Evolutionary conservation across 371 early-diverging fungal species (phyloP).

Genomic region (Actinomortierella ambigua): DNA sequence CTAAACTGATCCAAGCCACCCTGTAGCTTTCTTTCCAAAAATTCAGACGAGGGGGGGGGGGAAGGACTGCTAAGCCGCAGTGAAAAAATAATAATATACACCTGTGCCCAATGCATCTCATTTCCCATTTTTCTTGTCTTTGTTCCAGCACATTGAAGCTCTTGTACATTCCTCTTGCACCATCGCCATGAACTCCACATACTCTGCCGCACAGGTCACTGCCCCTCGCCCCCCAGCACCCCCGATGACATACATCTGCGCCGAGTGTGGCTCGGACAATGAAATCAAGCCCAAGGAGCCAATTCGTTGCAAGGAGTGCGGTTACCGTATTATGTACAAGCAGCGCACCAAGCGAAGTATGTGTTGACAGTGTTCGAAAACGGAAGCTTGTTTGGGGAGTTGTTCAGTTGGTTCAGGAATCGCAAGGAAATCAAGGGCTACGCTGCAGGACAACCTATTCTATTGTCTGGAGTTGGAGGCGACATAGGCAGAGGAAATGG

Average conservation of each 20-base stretch:
- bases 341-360: conserved; percentile 93
- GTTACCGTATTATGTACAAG: conserved; percentile 96
- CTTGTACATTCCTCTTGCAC: conserved; percentile 23
- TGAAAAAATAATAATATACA: neutral
- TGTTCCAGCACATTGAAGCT: no score
- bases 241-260: conserved; percentile 68
- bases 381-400: no score
- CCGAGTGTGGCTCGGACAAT: conserved; percentile 89
- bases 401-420: no score
- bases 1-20: no score
- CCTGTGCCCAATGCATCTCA: neutral
- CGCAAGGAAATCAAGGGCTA: no score
- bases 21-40: no score
- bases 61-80: neutral
- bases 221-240: conserved; percentile 55
- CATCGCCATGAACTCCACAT: conserved; percentile 23
- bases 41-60: no score
- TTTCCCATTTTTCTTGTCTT: conserved; percentile 6
- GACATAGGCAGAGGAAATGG: no score
- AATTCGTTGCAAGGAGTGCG: conserved; percentile 95
- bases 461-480: no score
- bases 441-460: no score
- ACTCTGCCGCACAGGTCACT: conserved; percentile 28
- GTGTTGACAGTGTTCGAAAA: no score
- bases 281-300: conserved; percentile 93